A percentile compares a stretch with the other conserved stretches of the same genome.
Conservation (phyloP, 2,329 filamentous ascomycete genomes). For the Fusarium dlaminii region DNA sequence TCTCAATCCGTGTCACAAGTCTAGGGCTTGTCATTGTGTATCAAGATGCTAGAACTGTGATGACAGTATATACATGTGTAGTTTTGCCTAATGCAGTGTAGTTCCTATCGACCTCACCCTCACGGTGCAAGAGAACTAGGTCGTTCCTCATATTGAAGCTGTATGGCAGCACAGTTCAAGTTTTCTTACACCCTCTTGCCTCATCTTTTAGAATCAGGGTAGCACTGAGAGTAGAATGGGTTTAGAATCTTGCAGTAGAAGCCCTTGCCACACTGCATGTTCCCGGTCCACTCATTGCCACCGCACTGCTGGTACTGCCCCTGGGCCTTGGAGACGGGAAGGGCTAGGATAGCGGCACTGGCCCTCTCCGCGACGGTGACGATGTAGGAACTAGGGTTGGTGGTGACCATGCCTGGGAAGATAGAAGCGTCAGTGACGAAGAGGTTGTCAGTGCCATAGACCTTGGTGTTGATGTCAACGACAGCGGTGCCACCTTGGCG, state of each 20-base stretch:
- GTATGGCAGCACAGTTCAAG: too few species aligned
- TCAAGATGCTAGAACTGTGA: background rate
- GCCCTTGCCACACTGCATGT: slow-evolving; percentile 6
- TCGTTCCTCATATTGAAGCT: background rate
- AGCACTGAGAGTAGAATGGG: slow-evolving; percentile 2
- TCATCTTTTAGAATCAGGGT: background rate
- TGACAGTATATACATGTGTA: background rate
- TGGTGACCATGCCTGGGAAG: slow-evolving; percentile 9
- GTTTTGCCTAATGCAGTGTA: background rate
- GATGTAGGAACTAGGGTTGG: background rate
- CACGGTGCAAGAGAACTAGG: background rate
- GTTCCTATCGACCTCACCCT: background rate
- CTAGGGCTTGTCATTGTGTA: background rate
- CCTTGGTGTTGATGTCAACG: slow-evolving; percentile 16
- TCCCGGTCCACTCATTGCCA: background rate
- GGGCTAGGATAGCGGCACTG: slow-evolving; percentile 4
- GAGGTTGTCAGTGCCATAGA: slow-evolving; percentile 12
- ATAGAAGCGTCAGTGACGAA: slow-evolving; percentile 6
- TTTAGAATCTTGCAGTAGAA: slow-evolving; percentile 3
- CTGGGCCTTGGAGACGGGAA: slow-evolving; percentile 3
- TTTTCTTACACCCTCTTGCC: rapidly evolving
- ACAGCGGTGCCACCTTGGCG: slow-evolving; percentile 4
- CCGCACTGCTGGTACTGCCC: slow-evolving; percentile 6
- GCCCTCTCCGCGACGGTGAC: background rate
- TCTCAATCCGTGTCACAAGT: background rate